Evolutionary conservation across 192 early-diverging fungal genomes (phyloP).

Genomic region (Entomortierella parvispora): DNA sequence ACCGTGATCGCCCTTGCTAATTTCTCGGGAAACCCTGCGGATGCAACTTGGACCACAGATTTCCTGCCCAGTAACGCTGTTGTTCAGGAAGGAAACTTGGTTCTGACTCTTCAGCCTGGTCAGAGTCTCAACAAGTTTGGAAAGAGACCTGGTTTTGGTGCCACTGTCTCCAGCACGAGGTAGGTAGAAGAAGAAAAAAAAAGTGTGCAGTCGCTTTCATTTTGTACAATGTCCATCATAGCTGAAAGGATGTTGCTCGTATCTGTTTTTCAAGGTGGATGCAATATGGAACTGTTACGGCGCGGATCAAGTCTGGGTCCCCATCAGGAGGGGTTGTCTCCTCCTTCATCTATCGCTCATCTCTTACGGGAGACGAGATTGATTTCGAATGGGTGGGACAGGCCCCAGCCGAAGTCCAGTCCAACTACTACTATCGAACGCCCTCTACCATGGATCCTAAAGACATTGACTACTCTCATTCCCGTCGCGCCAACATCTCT

Average conservation of each 20-base stretch:
- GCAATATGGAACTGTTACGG: constrained; percentile 49
- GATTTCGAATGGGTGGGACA: constrained; percentile 75
- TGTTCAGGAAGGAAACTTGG: constrained; percentile 41
- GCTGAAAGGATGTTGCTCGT: too few species aligned
- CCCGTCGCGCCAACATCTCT: constrained; percentile 33
- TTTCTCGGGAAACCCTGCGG: constrained; percentile 44
- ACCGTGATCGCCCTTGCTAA: constrained; percentile 14
- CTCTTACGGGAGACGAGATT: constrained; percentile 64
- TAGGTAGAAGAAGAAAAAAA: neutral
- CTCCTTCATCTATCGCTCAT: constrained; percentile 59
- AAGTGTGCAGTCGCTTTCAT: too few species aligned
- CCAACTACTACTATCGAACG: constrained; percentile 49
- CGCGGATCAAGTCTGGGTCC: constrained; percentile 50
- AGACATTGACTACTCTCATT: constrained; percentile 40
- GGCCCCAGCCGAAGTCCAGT: constrained; percentile 53
- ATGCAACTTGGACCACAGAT: constrained; percentile 47
- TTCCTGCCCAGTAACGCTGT: constrained; percentile 45
- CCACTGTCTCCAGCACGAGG: constrained; percentile 52
- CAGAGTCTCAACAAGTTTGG: constrained; percentile 30
- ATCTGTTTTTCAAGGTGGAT: too few species aligned
- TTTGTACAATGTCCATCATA: too few species aligned
- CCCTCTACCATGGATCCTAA: constrained; percentile 47
- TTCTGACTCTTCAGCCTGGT: constrained; percentile 26
- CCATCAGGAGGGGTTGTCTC: constrained; percentile 62
- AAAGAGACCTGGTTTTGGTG: constrained; percentile 50